phyloP scores from a whole-genome alignment of 1,284 basidiomycete genomes.

The Microbotryomycetes sp. region DNA sequence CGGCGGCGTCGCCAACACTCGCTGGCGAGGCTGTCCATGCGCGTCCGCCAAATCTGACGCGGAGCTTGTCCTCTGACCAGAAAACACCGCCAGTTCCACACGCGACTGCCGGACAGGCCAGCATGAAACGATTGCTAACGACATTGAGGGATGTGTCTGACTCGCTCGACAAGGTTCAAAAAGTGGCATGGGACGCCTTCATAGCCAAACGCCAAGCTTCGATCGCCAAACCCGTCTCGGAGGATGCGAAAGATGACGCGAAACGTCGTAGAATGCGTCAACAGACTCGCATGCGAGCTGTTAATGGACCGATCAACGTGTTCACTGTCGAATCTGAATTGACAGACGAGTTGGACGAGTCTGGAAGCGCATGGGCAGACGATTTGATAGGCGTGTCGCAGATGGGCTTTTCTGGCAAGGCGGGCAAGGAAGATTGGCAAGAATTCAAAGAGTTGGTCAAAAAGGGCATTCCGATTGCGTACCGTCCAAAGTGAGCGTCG shows the following conservation, averaged over 20 bases:
- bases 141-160: slow-evolving; percentile 83
- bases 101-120: slow-evolving; percentile 50
- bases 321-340: slow-evolving; percentile 47
- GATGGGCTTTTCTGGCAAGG: slow-evolving; percentile 63
- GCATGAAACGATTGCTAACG: slow-evolving; percentile 66
- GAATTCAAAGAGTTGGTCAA: slow-evolving; percentile 73
- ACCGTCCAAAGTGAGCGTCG: slow-evolving; percentile 58
- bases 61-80: neutral
- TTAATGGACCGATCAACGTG: neutral
- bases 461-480: slow-evolving; percentile 77
- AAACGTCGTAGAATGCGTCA: slow-evolving; percentile 1
- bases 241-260: neutral
- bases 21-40: neutral
- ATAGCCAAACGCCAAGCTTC: slow-evolving; percentile 55
- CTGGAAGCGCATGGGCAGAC: slow-evolving; percentile 22
- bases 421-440: slow-evolving; percentile 61
- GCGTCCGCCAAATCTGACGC: neutral
- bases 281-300: neutral
- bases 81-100: neutral
- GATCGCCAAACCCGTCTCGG: slow-evolving; percentile 7
- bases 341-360: slow-evolving; percentile 30
- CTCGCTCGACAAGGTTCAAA: slow-evolving; percentile 61
- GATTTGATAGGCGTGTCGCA: slow-evolving; percentile 77
- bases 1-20: neutral
- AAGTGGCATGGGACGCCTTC: slow-evolving; percentile 82